Evolutionary conservation across 2,329 filamentous ascomycete species (phyloP).

Genomic region (Colletotrichum spinosum): DNA sequence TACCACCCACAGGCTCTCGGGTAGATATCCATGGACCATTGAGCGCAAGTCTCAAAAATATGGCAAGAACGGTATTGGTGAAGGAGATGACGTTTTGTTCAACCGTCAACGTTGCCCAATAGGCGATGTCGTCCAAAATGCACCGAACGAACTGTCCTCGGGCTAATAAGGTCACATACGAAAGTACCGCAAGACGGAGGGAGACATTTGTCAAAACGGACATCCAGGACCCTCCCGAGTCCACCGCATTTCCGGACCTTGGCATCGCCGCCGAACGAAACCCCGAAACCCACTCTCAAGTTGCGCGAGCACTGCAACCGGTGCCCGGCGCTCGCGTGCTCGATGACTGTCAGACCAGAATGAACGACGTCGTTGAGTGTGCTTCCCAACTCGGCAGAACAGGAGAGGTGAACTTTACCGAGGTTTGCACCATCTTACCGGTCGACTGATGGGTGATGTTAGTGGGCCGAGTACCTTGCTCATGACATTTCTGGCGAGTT

Average conservation of each 20-base stretch:
- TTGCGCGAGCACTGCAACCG: no score
- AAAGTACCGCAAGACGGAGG: not conserved
- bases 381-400: no score
- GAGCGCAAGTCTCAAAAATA: not conserved
- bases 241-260: not conserved
- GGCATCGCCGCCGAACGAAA: no score
- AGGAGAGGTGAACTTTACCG: no score
- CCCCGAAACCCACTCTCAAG: no score
- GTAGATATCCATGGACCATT: not conserved
- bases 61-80: not conserved
- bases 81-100: fast-evolving
- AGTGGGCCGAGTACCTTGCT: no score
- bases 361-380: no score
- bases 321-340: no score
- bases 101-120: not conserved
- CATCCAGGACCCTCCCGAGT: constrained; percentile 2
- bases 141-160: constrained; percentile 8
- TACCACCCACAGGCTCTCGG: not conserved
- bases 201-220: constrained; percentile 7
- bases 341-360: no score
- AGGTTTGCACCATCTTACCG: no score
- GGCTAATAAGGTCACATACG: constrained; percentile 6
- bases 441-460: no score
- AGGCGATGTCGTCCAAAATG: constrained; percentile 9
- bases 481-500: no score